Percentiles rank a stretch among this genome's conserved stretches.
Conservation (phyloP, 225 moss, liverwort and hornwort genomes). For the Thuidium tamariscinum region DNA sequence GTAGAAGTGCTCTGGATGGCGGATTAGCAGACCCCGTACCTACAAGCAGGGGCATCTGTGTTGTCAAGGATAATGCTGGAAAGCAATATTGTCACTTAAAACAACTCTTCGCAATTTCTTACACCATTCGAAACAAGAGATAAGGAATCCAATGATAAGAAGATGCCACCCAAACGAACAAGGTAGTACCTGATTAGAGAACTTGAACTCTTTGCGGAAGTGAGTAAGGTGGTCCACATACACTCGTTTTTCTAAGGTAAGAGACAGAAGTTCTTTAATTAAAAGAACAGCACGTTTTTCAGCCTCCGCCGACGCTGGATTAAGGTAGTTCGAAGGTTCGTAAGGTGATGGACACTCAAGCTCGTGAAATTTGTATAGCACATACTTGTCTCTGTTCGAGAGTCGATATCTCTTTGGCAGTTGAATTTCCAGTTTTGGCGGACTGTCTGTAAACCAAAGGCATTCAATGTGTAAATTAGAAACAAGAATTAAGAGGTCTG, state of each 20-base stretch:
- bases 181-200: conserved; percentile 63
- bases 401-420: conserved; percentile 77
- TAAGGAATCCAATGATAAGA: not conserved
- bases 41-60: conserved; percentile 6
- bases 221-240: conserved; percentile 93
- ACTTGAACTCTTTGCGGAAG: conserved; percentile 89
- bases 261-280: conserved; percentile 64
- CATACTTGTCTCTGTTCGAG: conserved; percentile 83
- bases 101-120: not conserved
- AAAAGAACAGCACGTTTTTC: conserved; percentile 78
- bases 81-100: not conserved
- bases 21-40: conserved; percentile 66
- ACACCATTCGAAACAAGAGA: not conserved
- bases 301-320: conserved; percentile 60
- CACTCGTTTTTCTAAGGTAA: conserved; percentile 80
- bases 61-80: not conserved
- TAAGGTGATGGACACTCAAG: conserved; percentile 83
- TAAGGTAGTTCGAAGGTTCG: conserved; percentile 47
- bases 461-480: not conserved
- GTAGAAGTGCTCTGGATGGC: conserved; percentile 94
- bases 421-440: conserved; percentile 51
- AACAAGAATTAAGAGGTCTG: not conserved
- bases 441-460: conserved; percentile 20
- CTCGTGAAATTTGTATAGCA: conserved; percentile 68
- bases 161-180: not conserved